These are phyloP conservation scores for Termitomyces sp. DNA, from an alignment of 768 basidiomycete species.

Conservation along the genomic window DNA sequence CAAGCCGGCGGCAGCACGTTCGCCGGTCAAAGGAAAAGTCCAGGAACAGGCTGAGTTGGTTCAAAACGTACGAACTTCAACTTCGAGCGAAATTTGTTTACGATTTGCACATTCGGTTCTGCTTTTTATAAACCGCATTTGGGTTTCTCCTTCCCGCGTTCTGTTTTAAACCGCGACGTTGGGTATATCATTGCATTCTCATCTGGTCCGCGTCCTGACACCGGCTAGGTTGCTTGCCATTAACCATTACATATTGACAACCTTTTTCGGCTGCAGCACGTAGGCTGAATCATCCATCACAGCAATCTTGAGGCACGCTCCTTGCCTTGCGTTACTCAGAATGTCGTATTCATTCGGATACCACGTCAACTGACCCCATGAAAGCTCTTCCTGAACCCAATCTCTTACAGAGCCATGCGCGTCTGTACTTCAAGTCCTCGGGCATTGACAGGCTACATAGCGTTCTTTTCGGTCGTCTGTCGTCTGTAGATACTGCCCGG, in stretches of 20 bases:
- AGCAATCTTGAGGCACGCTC: background rate
- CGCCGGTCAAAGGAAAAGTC: background rate
- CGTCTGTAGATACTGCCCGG: background rate
- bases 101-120: background rate
- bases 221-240: background rate
- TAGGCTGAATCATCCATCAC: background rate
- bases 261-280: background rate
- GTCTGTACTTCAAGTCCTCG: background rate
- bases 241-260: background rate
- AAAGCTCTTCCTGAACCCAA: background rate
- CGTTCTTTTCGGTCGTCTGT: background rate
- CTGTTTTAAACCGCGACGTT: too few relatives aligned
- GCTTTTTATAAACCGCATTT: background rate
- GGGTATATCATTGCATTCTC: background rate
- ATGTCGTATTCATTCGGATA: background rate
- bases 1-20: conserved; percentile 4
- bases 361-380: background rate
- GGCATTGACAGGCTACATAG: background rate
- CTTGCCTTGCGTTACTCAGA: background rate
- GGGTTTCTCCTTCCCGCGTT: background rate
- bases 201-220: background rate
- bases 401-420: background rate
- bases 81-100: too few relatives aligned
- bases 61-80: background rate
- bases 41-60: background rate